Evolutionary conservation across 179 eudicot genomes (phyloP).

Genomic region (Patellifolia procumbens): DNA sequence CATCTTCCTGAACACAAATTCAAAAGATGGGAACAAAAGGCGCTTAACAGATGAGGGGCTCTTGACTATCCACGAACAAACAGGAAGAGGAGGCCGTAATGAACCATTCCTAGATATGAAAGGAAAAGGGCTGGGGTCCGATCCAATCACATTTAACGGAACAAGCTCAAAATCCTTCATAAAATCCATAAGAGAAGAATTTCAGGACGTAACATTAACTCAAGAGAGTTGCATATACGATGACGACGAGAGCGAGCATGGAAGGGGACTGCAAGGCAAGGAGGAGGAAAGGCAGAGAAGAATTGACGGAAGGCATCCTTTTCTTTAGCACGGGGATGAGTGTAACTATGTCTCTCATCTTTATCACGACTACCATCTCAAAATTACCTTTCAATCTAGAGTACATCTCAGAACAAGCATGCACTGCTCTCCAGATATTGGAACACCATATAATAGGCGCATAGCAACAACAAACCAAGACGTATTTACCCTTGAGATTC

Average conservation of each 20-base stretch:
- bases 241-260: not conserved
- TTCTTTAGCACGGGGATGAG: not conserved
- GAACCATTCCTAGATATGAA: not conserved
- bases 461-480: not conserved
- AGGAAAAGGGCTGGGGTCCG: not conserved
- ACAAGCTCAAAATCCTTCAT: not conserved
- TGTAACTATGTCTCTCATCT: not conserved
- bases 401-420: not conserved
- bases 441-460: not conserved
- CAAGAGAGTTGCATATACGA: not conserved
- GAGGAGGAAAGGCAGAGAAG: not conserved
- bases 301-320: not conserved
- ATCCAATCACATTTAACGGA: not conserved
- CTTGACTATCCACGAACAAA: too few relatives aligned
- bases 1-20: not conserved
- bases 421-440: not conserved
- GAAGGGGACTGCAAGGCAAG: not conserved
- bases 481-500: not conserved
- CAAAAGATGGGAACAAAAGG: not conserved
- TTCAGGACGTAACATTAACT: not conserved
- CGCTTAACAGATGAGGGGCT: not conserved
- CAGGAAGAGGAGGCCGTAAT: too few relatives aligned
- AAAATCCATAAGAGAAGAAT: not conserved
- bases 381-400: not conserved
- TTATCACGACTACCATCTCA: not conserved